phyloP scores from a whole-genome alignment of 108 stramenopile species.

The Pseudonitzschia delicatissima region DNA sequence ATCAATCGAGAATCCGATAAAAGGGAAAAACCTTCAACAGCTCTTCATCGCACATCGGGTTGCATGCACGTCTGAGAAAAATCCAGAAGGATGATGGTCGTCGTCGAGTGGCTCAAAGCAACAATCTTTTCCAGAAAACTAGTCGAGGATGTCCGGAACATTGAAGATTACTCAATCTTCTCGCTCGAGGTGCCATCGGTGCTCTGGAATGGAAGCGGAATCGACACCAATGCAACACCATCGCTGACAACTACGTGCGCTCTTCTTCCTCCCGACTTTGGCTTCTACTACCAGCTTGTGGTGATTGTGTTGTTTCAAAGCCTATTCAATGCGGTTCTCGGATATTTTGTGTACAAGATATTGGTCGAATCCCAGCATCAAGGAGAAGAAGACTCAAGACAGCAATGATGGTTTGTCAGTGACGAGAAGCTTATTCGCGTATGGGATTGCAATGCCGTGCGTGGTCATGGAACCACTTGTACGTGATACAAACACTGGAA shows the following conservation, averaged over 20 bases:
- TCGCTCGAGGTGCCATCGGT: not conserved
- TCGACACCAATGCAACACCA: not conserved
- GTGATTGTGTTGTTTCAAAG: not conserved
- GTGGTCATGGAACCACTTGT: not conserved
- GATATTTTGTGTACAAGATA: not conserved
- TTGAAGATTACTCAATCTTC: constrained; percentile 1
- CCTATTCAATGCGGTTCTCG: constrained; percentile 6
- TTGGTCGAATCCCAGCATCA: not conserved
- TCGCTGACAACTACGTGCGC: not conserved
- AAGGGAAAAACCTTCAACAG: too few species aligned
- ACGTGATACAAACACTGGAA: not conserved
- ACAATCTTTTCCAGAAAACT: not conserved
- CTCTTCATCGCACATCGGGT: too few species aligned
- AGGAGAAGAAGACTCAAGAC: not conserved
- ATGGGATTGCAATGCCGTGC: not conserved
- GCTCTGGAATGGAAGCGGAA: not conserved
- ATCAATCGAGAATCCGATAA: too few species aligned
- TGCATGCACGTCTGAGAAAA: too few species aligned
- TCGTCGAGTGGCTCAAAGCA: not conserved
- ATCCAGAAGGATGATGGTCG: not conserved
- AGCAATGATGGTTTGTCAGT: not conserved
- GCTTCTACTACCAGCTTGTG: not conserved
- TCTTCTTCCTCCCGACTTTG: not conserved
- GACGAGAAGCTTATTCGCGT: not conserved
- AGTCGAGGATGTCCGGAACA: not conserved